Base-by-base conservation (phyloP, 495 filamentous ascomycete species). In the Podospora anserina region DNA sequence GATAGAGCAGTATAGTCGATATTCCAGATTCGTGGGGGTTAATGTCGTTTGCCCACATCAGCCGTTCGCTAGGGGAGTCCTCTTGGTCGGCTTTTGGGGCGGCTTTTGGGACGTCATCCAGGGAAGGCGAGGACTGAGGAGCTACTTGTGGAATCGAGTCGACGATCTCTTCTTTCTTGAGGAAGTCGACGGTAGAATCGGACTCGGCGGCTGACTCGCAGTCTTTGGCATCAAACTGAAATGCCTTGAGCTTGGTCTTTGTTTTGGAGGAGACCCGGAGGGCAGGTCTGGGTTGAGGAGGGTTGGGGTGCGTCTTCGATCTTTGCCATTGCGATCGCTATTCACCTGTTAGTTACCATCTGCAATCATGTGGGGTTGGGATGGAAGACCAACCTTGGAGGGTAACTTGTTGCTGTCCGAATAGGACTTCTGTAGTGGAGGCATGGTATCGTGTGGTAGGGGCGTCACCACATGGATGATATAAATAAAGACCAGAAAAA, bases 221-320 rank as follows among this genome's bases (percentile, higher is more conserved):
- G 11, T 19, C 23, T 58, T 58, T 58, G 39, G 69, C 34, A 0
- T 78, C 70, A 66, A 81, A 84, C 57, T 83, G 81, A 66, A 86
- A 86, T 6, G 76, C 77, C 64, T 79, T 80, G 7, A 86, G 79
- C 70, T 85, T 86, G 61, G 78, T 81, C 63, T 82, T 85, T 20
- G 84, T 80, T 18, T 78, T 79, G 13, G 81, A 75, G 30, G 84
- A 85, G 4, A 86, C 78, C 53, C 81, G 80, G 4, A 81, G 71
- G 16, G 79, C 74, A 6, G 76, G 75, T 49, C 69, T 74, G 2
- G 76, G 16, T 26, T 76, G 61, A 23, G 68, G 74, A 34, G 72
- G 73, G n/a, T 74, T 72, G 49, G 82, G 78, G 71, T 83, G 78
- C 65, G 80, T 85, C 67, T 77, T 82, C 28, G 83, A 78, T 70